These are phyloP conservation scores for Myxozyma udenii DNA, from an alignment of 805 yeast species.

Conservation along the genomic window DNA sequence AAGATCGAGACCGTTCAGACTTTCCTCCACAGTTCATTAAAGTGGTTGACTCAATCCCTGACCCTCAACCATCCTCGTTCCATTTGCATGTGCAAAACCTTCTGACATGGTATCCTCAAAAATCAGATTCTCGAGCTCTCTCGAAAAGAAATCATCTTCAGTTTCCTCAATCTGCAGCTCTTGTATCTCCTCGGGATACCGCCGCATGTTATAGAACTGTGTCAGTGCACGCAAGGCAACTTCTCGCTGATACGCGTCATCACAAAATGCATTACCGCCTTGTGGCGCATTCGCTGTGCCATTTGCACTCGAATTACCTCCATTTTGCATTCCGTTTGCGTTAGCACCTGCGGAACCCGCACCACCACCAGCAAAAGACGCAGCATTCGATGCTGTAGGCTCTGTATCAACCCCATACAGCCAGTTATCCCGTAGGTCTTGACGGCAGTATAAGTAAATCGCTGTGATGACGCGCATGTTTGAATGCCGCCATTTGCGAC, in stretches of 20 bases:
- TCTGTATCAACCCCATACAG: conserved; percentile 75
- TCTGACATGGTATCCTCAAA: conserved; percentile 11
- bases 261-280: background rate
- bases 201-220: conserved; percentile 68
- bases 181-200: conserved; percentile 53
- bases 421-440: conserved; percentile 82
- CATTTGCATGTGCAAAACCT: too few species aligned
- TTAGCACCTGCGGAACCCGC: background rate
- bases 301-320: background rate
- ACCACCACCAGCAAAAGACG: background rate
- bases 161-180: conserved; percentile 41
- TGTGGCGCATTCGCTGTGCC: background rate
- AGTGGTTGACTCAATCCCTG: too few species aligned
- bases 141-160: conserved; percentile 44
- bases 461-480: conserved; percentile 92
- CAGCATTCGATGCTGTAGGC: conserved; percentile 57
- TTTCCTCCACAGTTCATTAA: too few species aligned
- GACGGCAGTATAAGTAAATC: conserved; percentile 70
- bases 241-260: conserved; percentile 75
- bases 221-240: conserved; percentile 73
- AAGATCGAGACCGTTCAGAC: too few species aligned
- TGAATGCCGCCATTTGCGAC: conserved; percentile 84
- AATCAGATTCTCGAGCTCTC: conserved; percentile 32
- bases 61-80: too few species aligned
- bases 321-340: background rate